Evolutionary conservation across 1,284 basidiomycete species (phyloP).

Genomic region (Rhizopogon parksii): DNA sequence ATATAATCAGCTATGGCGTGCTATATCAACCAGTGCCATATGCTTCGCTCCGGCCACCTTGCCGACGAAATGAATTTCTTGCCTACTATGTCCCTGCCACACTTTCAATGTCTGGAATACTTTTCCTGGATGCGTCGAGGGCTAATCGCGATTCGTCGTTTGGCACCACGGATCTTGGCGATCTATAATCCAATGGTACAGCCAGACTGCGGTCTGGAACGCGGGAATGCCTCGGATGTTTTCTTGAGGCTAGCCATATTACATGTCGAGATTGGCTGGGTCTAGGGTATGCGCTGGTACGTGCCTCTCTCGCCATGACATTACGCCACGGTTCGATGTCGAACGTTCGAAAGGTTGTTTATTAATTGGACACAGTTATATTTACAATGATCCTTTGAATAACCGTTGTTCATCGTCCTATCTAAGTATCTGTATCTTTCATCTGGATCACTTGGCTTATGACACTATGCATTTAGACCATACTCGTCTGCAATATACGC

Average conservation of each 20-base stretch:
- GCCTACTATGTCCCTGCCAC: neutral
- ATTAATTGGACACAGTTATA: no score
- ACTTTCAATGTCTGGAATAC: neutral
- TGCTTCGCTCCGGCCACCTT: neutral
- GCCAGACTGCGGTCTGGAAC: neutral
- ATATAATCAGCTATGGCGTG: neutral
- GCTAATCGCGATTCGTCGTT: neutral
- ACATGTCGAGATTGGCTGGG: neutral
- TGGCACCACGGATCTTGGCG: neutral
- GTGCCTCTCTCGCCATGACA: neutral
- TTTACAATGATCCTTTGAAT: neutral
- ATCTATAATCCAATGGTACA: neutral
- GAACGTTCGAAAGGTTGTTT: no score
- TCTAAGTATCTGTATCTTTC: neutral
- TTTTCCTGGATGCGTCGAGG: neutral
- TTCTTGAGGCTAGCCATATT: neutral
- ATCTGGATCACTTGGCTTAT: neutral
- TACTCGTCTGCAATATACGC: no score
- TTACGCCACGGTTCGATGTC: neutral
- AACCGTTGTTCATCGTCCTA: neutral
- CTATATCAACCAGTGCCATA: neutral
- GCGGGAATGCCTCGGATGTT: neutral
- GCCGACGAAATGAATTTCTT: neutral
- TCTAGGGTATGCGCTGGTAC: neutral
- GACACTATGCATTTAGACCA: neutral